Evolutionary conservation across 768 basidiomycete species (phyloP), one percentile per base, ranked within the genome.

Genomic region (Boletus fagicola): DNA sequence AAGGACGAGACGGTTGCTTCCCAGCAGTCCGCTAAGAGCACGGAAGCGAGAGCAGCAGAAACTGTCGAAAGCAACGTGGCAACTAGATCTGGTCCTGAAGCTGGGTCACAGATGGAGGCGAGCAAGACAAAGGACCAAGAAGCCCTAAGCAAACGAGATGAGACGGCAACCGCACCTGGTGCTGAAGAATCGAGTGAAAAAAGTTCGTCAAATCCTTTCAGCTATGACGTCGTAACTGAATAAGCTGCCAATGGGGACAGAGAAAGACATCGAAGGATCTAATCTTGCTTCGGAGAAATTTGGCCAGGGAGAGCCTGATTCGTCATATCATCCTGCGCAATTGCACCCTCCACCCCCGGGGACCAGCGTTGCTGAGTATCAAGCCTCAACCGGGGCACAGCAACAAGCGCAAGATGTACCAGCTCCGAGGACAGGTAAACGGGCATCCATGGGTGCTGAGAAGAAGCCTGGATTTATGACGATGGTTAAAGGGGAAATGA

Each of bases 401-500:
- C 51, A 51, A 13, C 49, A 42, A 31, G 49, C 0, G 0, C 30
- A 49, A 47, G 59, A 57, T 1, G 18, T 5, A 16, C 28, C 56
- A 1, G 2, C 48, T n/a, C 10, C 54, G 24, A 22, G 0, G 7
- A 31, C 49, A 6, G 28, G 10, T 6, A 57, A 45, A 16, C 38
- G 35, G 10, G 57, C 15, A 3, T 39, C 60, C 15, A 31, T 26
- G 12, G 36, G 59, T 18, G 16, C 44, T 7, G 63, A 60, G 49
- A 70, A 63, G 57, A 74, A 61, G 52, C 62, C 62, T 28, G 62
- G 62, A 22, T 67, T 74, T 39, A 51, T 75, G 50, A 58, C 64
- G 12, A 61, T 68, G 62, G 58, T 74, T 0, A 74, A 66, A 51
- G 73, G 74, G 1, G 73, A 74, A 57, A 74, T 71, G 55, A 74